Evolutionary conservation across 2,329 filamentous ascomycete genomes (phyloP).

Genomic region (Cercospora nicotianae): DNA sequence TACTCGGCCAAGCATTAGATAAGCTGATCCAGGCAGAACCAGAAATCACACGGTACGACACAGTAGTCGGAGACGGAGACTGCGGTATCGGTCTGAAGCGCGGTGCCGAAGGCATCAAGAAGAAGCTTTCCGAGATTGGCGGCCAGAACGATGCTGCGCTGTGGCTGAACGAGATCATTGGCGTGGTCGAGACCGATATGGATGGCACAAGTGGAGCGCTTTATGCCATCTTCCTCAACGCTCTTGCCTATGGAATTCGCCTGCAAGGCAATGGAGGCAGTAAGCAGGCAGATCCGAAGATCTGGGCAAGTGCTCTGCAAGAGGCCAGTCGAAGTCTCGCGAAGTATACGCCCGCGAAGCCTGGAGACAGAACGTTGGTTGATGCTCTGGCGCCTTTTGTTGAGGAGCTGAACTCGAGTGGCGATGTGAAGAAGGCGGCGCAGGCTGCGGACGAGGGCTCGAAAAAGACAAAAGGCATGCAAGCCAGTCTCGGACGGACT

Average conservation of each 20-base stretch:
- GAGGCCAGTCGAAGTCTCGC: slow-evolving; percentile 69
- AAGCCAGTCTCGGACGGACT: slow-evolving; percentile 77
- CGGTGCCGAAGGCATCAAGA: slow-evolving; percentile 68
- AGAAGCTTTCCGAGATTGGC: slow-evolving; percentile 46
- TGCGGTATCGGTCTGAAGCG: slow-evolving; percentile 84
- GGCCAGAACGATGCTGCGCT: slow-evolving; percentile 54
- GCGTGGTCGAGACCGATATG: slow-evolving; percentile 68
- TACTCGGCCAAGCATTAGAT: slow-evolving; percentile 58
- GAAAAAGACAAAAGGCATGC: slow-evolving; percentile 86
- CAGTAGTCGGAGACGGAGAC: slow-evolving; percentile 85
- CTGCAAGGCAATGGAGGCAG: slow-evolving; percentile 49
- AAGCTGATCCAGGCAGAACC: slow-evolving; percentile 64
- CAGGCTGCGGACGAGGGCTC: slow-evolving; percentile 73
- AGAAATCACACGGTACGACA: slow-evolving; percentile 68
- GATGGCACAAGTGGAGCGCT: slow-evolving; percentile 75
- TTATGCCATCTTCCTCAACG: slow-evolving; percentile 87
- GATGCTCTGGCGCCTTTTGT: slow-evolving; percentile 91
- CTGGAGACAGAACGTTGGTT: slow-evolving; percentile 85
- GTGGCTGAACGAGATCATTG: slow-evolving; percentile 61
- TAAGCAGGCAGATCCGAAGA: slow-evolving; percentile 42
- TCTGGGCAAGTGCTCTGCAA: slow-evolving; percentile 68
- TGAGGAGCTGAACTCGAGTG: slow-evolving; percentile 64
- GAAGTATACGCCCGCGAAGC: slow-evolving; percentile 84
- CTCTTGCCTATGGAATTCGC: slow-evolving; percentile 68
- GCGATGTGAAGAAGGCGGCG: slow-evolving; percentile 70